phyloP scores from a whole-genome alignment of 257 asterid species.

The Prunella vulgaris region DNA sequence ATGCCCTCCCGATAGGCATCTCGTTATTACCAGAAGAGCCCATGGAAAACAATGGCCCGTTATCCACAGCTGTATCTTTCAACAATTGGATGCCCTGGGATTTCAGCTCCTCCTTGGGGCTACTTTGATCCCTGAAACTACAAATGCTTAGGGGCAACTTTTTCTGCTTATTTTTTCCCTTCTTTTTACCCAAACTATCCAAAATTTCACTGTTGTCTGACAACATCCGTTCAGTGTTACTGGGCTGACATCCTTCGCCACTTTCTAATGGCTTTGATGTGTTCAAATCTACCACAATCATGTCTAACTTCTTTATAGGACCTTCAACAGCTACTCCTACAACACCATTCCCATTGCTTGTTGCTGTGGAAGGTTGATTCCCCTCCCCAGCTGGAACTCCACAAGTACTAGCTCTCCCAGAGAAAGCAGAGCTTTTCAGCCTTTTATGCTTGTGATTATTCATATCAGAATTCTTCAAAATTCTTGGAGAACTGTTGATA shows the following conservation, averaged over 20 bases:
- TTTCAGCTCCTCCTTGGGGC: slow-evolving; percentile 50
- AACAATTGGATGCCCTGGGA: slow-evolving; percentile 26
- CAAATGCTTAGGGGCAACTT: slow-evolving; percentile 82
- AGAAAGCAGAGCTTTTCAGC: slow-evolving; percentile 36
- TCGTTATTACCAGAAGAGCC: slow-evolving; percentile 36
- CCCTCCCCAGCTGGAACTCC: slow-evolving; percentile 34
- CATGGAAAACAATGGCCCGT: slow-evolving; percentile 35
- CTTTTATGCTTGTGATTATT: slow-evolving; percentile 50
- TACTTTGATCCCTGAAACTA: slow-evolving; percentile 63
- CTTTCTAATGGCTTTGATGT: slow-evolving; percentile 33
- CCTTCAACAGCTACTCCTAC: slow-evolving; percentile 29
- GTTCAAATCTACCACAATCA: slow-evolving; percentile 45
- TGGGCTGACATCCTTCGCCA: slow-evolving; percentile 29
- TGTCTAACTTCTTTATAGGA: slow-evolving; percentile 32
- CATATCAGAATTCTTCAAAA: slow-evolving; percentile 42
- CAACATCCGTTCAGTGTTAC: slow-evolving; percentile 32
- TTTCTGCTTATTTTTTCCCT: slow-evolving; percentile 71
- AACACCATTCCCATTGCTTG: slow-evolving; percentile 31
- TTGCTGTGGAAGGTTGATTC: slow-evolving; percentile 14
- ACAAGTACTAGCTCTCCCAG: slow-evolving; percentile 16
- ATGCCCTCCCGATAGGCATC: slow-evolving; percentile 47
- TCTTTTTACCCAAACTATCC: slow-evolving; percentile 59
- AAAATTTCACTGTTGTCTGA: slow-evolving; percentile 36
- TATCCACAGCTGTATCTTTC: slow-evolving; percentile 21
- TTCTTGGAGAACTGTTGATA: slow-evolving; percentile 74